Evolutionary conservation across 345 rosid genomes (phyloP).

Genomic region (Camelina laxa): DNA sequence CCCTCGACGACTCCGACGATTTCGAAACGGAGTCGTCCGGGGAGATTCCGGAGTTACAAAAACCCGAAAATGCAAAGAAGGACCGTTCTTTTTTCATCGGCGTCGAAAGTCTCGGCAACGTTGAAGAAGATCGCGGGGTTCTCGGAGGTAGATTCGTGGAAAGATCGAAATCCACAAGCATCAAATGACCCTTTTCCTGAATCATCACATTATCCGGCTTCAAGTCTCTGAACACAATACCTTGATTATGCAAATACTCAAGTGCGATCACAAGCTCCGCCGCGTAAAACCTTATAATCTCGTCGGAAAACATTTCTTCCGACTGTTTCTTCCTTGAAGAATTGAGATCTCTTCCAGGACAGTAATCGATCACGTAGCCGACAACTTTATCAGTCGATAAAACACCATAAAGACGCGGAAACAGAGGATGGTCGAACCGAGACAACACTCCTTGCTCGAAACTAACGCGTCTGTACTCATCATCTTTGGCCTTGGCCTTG

Average conservation of each 20-base stretch:
- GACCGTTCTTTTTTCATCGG: constrained; percentile 28
- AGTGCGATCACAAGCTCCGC: constrained; percentile 81
- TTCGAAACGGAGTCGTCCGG: constrained; percentile 42
- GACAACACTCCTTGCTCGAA: constrained; percentile 69
- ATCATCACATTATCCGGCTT: constrained; percentile 84
- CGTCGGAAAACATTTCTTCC: constrained; percentile 77
- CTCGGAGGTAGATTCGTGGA: constrained; percentile 62
- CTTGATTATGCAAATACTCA: constrained; percentile 69
- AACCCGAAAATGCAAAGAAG: constrained; percentile 28
- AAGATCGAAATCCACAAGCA: constrained; percentile 94
- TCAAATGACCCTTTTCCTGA: constrained; percentile 80
- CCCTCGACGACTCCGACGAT: constrained; percentile 32
- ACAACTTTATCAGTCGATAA: constrained; percentile 63
- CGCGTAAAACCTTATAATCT: constrained; percentile 77
- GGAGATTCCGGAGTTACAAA: constrained; percentile 54
- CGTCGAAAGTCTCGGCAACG: not conserved
- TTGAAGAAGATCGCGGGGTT: constrained; percentile 36
- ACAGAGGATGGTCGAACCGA: constrained; percentile 62
- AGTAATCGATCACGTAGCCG: constrained; percentile 85
- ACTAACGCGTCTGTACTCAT: constrained; percentile 45
- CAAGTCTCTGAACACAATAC: constrained; percentile 79
- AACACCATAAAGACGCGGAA: constrained; percentile 72
- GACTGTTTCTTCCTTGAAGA: constrained; percentile 63
- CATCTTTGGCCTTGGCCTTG: constrained; percentile 33
- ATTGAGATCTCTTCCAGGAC: constrained; percentile 76